phyloP scores from a whole-genome alignment of 2,329 filamentous ascomycete species.

The Pseudocercospora pini-densiflorae region DNA sequence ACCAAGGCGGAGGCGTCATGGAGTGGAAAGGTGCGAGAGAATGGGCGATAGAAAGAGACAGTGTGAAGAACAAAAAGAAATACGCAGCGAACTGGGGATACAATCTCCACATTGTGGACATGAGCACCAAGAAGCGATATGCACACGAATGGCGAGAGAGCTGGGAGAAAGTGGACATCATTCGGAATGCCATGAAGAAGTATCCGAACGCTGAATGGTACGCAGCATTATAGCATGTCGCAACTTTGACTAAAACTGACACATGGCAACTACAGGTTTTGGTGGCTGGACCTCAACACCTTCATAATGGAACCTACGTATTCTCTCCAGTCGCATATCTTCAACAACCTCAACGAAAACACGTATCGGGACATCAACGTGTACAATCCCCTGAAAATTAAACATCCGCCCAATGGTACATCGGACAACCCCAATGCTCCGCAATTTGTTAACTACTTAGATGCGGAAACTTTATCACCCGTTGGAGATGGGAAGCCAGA shows the following conservation, averaged over 20 bases:
- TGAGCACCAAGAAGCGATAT: conserved; percentile 98
- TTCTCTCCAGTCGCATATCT: conserved; percentile 88
- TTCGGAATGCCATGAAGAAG: conserved; percentile 86
- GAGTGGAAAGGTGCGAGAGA: conserved; percentile 97
- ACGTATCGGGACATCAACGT: conserved; percentile 95
- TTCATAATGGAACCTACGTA: conserved; percentile 96
- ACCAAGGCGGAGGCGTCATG: conserved; percentile 96
- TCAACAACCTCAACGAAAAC: conserved; percentile 73
- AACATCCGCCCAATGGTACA: conserved; percentile 70
- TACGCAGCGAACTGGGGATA: conserved; percentile 92
- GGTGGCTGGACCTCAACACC: conserved; percentile 98
- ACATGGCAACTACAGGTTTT: conserved; percentile 70
- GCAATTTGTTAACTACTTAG: conserved; percentile 64
- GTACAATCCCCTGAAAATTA: conserved; percentile 94
- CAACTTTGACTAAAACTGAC: conserved; percentile 17
- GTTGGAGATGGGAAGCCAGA: conserved; percentile 76
- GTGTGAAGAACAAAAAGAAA: conserved; percentile 89
- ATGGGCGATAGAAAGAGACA: conserved; percentile 98
- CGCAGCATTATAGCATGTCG: conserved; percentile 40
- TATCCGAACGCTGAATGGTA: conserved; percentile 97
- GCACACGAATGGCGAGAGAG: conserved; percentile 99
- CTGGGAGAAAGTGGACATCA: conserved; percentile 98
- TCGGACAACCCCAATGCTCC: conserved; percentile 49
- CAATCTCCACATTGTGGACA: conserved; percentile 93
- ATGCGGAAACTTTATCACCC: conserved; percentile 71